Percentiles rank a stretch among this genome's conserved stretches.
Conservation (phyloP, 768 basidiomycete species). For the Galerina marginata region DNA sequence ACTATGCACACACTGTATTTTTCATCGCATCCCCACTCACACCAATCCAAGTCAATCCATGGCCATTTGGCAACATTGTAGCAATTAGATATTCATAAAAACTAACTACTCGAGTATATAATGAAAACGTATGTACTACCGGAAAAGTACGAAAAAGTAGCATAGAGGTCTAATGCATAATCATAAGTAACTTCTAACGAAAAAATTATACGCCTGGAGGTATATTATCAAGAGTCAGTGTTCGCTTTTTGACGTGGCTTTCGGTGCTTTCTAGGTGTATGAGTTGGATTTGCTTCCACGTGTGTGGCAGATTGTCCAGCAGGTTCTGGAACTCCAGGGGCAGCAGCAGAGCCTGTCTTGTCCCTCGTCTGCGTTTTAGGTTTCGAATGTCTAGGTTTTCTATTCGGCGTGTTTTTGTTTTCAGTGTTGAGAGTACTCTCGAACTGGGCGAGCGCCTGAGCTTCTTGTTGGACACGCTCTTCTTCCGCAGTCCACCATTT, state of each 20-base stretch:
- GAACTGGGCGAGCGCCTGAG: slow-evolving; percentile 34
- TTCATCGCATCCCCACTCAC: background rate
- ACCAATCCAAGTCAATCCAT: background rate
- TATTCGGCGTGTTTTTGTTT: background rate
- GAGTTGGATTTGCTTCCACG: background rate
- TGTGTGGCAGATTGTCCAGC: background rate
- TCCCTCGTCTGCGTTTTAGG: slow-evolving; percentile 6
- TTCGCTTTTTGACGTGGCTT: slow-evolving; percentile 13
- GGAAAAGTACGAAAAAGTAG: background rate
- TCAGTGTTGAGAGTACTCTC: slow-evolving; percentile 12
- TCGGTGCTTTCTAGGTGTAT: slow-evolving; percentile 11
- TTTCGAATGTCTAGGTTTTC: slow-evolving; percentile 14
- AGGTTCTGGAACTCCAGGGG: background rate
- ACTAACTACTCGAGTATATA: background rate
- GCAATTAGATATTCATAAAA: too few relatives aligned
- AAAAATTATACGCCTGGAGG: background rate
- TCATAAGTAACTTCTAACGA: slow-evolving; percentile 8
- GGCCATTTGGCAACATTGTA: background rate
- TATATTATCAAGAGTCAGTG: background rate
- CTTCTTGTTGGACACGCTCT: slow-evolving; percentile 64
- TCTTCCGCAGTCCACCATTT: slow-evolving; percentile 92
- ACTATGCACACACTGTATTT: background rate
- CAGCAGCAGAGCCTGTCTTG: background rate
- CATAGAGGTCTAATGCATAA: slow-evolving; percentile 3
- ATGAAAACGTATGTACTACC: background rate